A percentile compares a stretch with the other conserved stretches of the same genome.
Evolutionary conservation across 169 alveolate genomes (phyloP).

Genomic region (Perkinsus chesapeaki): DNA sequence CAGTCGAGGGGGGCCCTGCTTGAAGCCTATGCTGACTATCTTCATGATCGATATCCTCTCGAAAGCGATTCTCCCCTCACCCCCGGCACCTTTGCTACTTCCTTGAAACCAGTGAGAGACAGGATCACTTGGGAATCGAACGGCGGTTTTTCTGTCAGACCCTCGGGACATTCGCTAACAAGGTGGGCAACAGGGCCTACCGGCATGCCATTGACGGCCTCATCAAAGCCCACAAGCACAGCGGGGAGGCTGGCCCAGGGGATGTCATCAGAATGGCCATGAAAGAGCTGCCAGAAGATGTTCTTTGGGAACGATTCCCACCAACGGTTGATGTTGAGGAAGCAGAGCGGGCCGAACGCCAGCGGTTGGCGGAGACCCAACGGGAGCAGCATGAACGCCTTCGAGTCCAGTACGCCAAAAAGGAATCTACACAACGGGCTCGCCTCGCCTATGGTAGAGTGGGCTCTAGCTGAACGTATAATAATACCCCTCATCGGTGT

Average conservation of each 20-base stretch:
- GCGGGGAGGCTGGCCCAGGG: not conserved
- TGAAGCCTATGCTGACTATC: constrained; percentile 6
- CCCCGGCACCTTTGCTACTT: not conserved
- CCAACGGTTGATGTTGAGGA: not conserved
- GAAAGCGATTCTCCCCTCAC: not conserved
- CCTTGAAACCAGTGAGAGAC: not conserved
- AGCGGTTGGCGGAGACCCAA: not conserved
- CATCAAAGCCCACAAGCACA: not conserved
- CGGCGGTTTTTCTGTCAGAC: not conserved
- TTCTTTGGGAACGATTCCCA: not conserved
- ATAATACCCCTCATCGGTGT: not conserved
- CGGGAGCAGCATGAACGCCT: not conserved
- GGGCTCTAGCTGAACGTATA: not conserved
- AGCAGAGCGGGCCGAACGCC: not conserved
- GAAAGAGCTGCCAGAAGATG: not conserved
- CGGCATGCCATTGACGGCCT: not conserved
- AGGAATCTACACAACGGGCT: not conserved
- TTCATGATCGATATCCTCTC: not conserved
- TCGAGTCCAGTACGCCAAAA: not conserved
- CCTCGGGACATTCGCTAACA: not conserved
- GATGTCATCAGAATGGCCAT: not conserved
- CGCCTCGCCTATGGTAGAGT: not conserved
- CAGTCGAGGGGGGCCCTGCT: constrained; percentile 5
- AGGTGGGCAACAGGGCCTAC: not conserved
- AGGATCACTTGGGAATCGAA: not conserved